These are phyloP conservation scores for Hanseniaspora vineae DNA, from an alignment of 805 yeast genomes.

Conservation along the genomic window DNA sequence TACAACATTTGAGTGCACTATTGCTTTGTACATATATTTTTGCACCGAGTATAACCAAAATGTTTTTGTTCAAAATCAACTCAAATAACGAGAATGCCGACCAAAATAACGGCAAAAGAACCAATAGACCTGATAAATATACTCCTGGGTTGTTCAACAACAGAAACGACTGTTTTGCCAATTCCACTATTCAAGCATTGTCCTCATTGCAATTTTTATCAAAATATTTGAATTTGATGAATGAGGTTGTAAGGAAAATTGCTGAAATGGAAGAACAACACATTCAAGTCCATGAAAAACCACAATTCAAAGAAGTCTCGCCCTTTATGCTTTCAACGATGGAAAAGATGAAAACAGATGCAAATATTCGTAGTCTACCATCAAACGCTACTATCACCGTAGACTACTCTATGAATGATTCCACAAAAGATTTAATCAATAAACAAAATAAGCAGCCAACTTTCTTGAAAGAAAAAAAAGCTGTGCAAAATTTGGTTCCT, in stretches of 20 bases:
- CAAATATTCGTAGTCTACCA: constrained; percentile 4
- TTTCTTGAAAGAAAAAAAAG: too few relatives aligned
- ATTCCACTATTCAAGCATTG: constrained; percentile 73
- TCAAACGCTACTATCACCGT: constrained; percentile 10
- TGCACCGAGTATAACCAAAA: not conserved
- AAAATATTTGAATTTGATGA: constrained; percentile 34
- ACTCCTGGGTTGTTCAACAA: constrained; percentile 77
- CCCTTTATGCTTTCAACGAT: too few relatives aligned
- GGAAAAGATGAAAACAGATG: too few relatives aligned
- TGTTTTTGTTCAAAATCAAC: not conserved
- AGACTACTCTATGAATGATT: constrained; percentile 7
- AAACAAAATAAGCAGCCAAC: too few relatives aligned
- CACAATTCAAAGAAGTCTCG: too few relatives aligned
- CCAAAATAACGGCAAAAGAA: not conserved
- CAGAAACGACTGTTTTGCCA: constrained; percentile 87
- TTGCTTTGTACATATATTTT: not conserved
- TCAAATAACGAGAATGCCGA: too few relatives aligned
- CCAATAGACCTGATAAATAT: constrained; percentile 14
- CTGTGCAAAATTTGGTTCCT: constrained; percentile 19
- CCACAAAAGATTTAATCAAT: not conserved
- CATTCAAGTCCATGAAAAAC: too few relatives aligned
- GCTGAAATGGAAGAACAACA: not conserved
- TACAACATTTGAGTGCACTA: not conserved
- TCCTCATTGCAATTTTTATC: constrained; percentile 48
- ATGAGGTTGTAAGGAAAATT: constrained; percentile 3